Evolutionary conservation across 2,329 filamentous ascomycete species (phyloP).

Genomic region (Passalora sequoiae): DNA sequence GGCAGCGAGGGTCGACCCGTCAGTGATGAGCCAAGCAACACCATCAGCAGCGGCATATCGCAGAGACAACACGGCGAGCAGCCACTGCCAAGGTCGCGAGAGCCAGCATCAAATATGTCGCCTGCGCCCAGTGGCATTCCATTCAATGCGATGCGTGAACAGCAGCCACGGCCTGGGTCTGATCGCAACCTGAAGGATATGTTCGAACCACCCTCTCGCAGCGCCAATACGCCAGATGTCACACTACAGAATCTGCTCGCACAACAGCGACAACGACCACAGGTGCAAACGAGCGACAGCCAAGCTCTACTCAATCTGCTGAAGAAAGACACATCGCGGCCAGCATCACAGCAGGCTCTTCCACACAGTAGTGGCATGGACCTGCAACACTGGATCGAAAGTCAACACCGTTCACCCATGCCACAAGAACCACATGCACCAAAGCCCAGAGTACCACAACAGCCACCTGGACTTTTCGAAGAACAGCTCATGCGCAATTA

Average conservation of each 20-base stretch:
- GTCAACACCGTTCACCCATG: slow-evolving; percentile 13
- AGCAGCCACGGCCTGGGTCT: slow-evolving; percentile 23
- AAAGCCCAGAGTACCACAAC: slow-evolving; percentile 33
- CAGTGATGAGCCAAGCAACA: not conserved
- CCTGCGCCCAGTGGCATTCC: slow-evolving; percentile 22
- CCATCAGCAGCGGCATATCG: slow-evolving; percentile 10
- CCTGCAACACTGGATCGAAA: slow-evolving; percentile 34
- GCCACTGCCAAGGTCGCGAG: slow-evolving; percentile 12
- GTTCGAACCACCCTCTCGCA: slow-evolving; percentile 28
- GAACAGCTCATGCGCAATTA: slow-evolving; percentile 32
- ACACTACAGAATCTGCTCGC: slow-evolving; percentile 36
- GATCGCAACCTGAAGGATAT: slow-evolving; percentile 23
- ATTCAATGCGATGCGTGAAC: slow-evolving; percentile 21
- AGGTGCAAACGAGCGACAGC: slow-evolving; percentile 57
- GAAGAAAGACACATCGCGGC: slow-evolving; percentile 32
- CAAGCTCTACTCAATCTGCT: slow-evolving; percentile 83
- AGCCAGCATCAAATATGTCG: slow-evolving; percentile 14
- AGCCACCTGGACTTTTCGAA: slow-evolving; percentile 32
- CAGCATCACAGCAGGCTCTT: slow-evolving; percentile 27
- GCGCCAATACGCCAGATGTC: slow-evolving; percentile 29
- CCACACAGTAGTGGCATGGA: slow-evolving; percentile 26
- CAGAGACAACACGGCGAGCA: slow-evolving; percentile 14
- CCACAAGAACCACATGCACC: slow-evolving; percentile 33
- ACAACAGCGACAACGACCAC: slow-evolving; percentile 36
- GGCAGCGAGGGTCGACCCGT: slow-evolving; percentile 12